Evolutionary conservation across 1,284 basidiomycete genomes (phyloP).

Genomic region (Gymnopus androsaceus): DNA sequence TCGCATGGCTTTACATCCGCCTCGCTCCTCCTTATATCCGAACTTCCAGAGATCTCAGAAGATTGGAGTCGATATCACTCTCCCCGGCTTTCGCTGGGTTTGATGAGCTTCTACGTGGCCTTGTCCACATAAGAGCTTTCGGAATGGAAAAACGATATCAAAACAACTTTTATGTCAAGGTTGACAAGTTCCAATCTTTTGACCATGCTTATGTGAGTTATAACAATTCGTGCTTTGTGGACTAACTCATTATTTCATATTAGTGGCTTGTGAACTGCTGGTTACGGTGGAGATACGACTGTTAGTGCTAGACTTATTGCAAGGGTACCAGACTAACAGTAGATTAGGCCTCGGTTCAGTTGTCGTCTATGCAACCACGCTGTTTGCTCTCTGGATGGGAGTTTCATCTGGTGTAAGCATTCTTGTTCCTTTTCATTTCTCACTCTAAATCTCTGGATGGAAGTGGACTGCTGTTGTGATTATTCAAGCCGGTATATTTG

Average conservation of each 20-base stretch:
- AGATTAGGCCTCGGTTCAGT: conserved; percentile 69
- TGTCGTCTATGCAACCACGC: conserved; percentile 72
- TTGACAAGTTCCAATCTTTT: conserved; percentile 76
- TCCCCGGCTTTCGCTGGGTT: conserved; percentile 77
- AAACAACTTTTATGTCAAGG: conserved; percentile 62
- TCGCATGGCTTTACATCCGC: conserved; percentile 72
- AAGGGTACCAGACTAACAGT: background rate
- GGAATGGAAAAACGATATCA: conserved; percentile 80
- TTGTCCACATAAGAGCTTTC: conserved; percentile 80
- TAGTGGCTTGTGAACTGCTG: conserved; percentile 71
- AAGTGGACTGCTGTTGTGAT: conserved; percentile 83
- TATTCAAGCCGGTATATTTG: conserved; percentile 70
- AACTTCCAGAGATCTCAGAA: conserved; percentile 70
- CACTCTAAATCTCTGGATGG: too few relatives aligned
- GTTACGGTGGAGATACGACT: conserved; percentile 75
- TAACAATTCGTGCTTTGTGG: background rate
- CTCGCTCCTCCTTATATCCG: conserved; percentile 70
- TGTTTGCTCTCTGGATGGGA: conserved; percentile 69
- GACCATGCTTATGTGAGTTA: conserved; percentile 67
- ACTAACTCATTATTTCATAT: conserved; percentile 11
- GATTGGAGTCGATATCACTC: conserved; percentile 69
- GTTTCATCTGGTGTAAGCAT: conserved; percentile 71
- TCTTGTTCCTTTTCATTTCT: too few relatives aligned
- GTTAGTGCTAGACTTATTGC: conserved; percentile 30
- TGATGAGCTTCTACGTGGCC: conserved; percentile 76